These are phyloP conservation scores for Plectosphaerella cucumerina DNA, from an alignment of 2,329 filamentous ascomycete genomes.

Conservation along the genomic window DNA sequence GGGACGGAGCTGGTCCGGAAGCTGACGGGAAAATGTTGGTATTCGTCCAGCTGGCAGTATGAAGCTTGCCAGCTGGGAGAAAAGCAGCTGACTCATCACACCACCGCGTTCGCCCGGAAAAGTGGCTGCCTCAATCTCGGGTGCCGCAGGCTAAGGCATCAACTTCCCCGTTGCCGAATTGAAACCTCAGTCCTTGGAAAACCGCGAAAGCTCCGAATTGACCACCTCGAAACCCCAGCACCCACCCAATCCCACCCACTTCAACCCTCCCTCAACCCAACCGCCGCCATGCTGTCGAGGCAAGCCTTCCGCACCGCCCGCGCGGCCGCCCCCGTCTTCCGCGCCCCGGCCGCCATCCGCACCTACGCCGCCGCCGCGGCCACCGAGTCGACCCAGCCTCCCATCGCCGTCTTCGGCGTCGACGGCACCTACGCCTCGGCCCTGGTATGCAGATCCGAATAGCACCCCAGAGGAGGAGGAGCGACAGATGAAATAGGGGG, in stretches of 20 bases:
- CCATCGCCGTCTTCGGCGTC: constrained; percentile 87
- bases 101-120: constrained; percentile 3
- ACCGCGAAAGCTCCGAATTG: constrained; percentile 13
- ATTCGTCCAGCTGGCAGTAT: no score
- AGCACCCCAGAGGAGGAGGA: not conserved
- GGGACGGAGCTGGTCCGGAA: no score
- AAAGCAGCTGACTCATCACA: no score
- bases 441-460: constrained; percentile 64
- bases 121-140: constrained; percentile 30
- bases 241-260: constrained; percentile 15
- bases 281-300: constrained; percentile 54
- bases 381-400: constrained; percentile 68
- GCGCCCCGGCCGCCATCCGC: constrained; percentile 56
- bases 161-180: constrained; percentile 37
- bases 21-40: no score
- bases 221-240: constrained; percentile 9
- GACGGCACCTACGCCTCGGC: constrained; percentile 98
- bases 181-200: constrained; percentile 26
- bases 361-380: constrained; percentile 71
- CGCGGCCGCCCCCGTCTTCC: constrained; percentile 51
- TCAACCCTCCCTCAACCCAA: constrained; percentile 11
- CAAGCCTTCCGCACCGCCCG: constrained; percentile 52
- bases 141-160: constrained; percentile 28
- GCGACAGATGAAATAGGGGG: constrained; percentile 4
- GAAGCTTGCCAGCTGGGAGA: no score